Conservation (phyloP, 495 filamentous ascomycete species). For the Hypoxylon crocopeplum region DNA sequence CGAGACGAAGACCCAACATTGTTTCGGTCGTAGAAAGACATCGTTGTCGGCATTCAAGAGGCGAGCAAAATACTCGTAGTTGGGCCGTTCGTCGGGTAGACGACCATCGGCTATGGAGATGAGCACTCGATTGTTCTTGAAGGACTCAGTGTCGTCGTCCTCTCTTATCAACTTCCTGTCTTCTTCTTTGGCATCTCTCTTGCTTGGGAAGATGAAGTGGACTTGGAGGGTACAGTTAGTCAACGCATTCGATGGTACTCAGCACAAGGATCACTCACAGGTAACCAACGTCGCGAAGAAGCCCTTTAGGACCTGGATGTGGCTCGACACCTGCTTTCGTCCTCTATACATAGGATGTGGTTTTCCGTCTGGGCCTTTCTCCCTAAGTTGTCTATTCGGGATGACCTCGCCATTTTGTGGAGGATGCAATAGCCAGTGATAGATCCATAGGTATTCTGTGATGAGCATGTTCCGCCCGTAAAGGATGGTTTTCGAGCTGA, state of each 20-base stretch:
- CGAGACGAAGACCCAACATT: constrained; percentile 55
- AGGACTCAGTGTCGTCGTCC: constrained; percentile 53
- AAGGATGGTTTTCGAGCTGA: constrained; percentile 70
- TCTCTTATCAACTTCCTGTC: constrained; percentile 42
- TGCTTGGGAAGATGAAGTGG: constrained; percentile 56
- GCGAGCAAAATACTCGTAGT: constrained; percentile 58
- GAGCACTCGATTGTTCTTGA: constrained; percentile 60
- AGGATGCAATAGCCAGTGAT: constrained; percentile 47
- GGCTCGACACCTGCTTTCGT: constrained; percentile 93
- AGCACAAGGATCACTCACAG: constrained; percentile 30
- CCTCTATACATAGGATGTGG: constrained; percentile 42
- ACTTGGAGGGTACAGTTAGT: constrained; percentile 38
- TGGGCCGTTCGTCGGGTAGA: constrained; percentile 54
- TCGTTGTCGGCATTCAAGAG: constrained; percentile 49
- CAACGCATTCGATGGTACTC: neutral
- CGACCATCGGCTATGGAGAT: constrained; percentile 57
- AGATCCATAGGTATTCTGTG: constrained; percentile 75
- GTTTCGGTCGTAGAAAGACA: constrained; percentile 50
- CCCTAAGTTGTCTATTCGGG: constrained; percentile 56
- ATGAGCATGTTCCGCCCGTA: constrained; percentile 94
- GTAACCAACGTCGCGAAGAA: constrained; percentile 62
- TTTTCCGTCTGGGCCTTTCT: constrained; percentile 50
- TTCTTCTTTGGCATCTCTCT: constrained; percentile 39
- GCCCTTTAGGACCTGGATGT: constrained; percentile 94
- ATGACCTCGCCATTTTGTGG: constrained; percentile 59